Evolutionary conservation across 306 rosid species (phyloP), one percentile per base, ranked within the genome.

Genomic region (Amphicarpaea edgeworthii): DNA sequence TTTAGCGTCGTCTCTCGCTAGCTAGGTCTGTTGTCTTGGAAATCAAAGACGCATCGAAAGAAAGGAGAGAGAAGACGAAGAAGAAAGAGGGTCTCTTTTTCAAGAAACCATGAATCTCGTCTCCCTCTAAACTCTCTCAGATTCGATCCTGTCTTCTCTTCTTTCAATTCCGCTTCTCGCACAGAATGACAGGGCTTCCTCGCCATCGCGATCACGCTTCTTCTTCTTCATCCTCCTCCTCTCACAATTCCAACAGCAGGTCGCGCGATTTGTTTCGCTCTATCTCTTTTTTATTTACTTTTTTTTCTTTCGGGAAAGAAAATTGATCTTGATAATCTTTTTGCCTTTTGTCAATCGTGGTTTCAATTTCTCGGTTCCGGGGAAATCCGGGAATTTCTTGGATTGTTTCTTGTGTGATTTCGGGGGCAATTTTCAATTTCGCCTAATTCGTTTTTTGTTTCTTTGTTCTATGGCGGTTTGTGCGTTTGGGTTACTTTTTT

Each of bases 171-270:
- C 61, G 77, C 57, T 60, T 59, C 58, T 17, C 24, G 6, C 58
- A 5, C 58, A 19, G 19, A 19, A 88, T 83, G 88, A 60, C 79
- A 75, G 91, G 83, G 70, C 60, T 85, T 50, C 66, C 87, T 19
- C 83, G 73, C 16, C 77, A 81, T 49, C 71, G 60, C 43, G 93
- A 92, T 80, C 93, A 63, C 69, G 15, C 84, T 15, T 68, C 87
- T 14, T 77, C 88, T 61, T 76, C 86, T 12, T 24, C 66, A 50
- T 24, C 66, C 57, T 76, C 86, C 14, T 30, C 37, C 37, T 24
- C 42, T 6, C 61, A 37, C 38, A 77, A 67, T 68, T 86, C 76
- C 21, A 84, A 47, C 59, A 68, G 66, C 80, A 81, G 97, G 97
- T 89, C 23, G 54, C 68, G 45, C 59, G 17, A 45, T 57, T 46